Conservation (phyloP, 208 protist species). For the Trichomonas tenax region DNA sequence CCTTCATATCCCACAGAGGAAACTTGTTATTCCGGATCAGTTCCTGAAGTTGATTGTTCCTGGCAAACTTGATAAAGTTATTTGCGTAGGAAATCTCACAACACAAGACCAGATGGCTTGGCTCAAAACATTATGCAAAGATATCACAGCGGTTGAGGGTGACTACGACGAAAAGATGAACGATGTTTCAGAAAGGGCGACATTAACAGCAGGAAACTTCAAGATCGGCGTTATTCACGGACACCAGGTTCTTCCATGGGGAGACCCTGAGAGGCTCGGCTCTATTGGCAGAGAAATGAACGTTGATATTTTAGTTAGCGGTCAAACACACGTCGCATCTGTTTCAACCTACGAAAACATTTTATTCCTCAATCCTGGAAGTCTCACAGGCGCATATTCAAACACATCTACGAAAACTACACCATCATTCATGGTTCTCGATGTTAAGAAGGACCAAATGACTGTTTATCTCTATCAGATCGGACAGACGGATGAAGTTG, state of each 20-base stretch:
- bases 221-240: conserved; percentile 31
- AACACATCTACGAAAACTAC: background rate
- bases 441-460: background rate
- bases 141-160: background rate
- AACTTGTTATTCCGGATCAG: conserved; percentile 65
- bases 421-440: conserved; percentile 7
- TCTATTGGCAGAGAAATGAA: conserved; percentile 51
- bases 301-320: conserved; percentile 88
- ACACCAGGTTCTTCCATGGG: conserved; percentile 68
- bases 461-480: background rate
- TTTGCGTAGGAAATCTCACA: conserved; percentile 93
- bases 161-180: conserved; percentile 18
- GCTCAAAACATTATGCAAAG: background rate
- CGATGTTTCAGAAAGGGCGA: conserved; percentile 11
- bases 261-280: conserved; percentile 70
- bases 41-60: conserved; percentile 83
- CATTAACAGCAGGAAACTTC: conserved; percentile 20
- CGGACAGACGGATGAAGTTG: background rate
- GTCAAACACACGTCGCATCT: conserved; percentile 69
- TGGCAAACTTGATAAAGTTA: conserved; percentile 79
- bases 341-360: conserved; percentile 73
- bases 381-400: conserved; percentile 67
- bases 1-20: conserved; percentile 87
- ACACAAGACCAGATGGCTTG: conserved; percentile 40
- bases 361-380: conserved; percentile 94